phyloP scores from a whole-genome alignment of 495 filamentous ascomycete species.

The Glonium stellatum region DNA sequence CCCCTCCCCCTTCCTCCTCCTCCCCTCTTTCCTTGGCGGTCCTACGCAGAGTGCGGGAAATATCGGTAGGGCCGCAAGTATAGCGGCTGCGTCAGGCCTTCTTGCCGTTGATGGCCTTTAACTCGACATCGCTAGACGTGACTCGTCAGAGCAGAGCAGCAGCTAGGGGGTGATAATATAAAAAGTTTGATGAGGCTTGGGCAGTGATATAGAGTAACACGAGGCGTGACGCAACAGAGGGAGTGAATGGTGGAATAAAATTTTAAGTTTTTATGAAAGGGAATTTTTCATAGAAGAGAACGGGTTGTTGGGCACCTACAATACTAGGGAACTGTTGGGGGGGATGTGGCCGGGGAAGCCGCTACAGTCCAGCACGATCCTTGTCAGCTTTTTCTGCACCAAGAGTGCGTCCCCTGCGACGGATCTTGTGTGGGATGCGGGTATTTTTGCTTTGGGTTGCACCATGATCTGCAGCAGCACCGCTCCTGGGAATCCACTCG shows the following conservation, averaged over 20 bases:
- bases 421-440: not conserved
- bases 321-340: slow-evolving; percentile 24
- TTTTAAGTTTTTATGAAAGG: slow-evolving; percentile 2
- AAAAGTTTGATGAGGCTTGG: not conserved
- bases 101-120: slow-evolving; percentile 29
- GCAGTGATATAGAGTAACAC: slow-evolving; percentile 4
- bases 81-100: slow-evolving; percentile 1
- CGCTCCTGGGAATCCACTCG: not conserved
- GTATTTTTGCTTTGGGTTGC: not conserved
- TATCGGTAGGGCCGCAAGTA: slow-evolving; percentile 1
- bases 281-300: not conserved
- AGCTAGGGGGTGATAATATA: too few relatives aligned
- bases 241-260: not conserved
- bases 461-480: not conserved
- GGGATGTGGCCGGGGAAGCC: slow-evolving; percentile 30
- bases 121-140: slow-evolving; percentile 25
- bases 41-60: not conserved
- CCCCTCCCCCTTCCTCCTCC: too few relatives aligned
- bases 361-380: slow-evolving; percentile 2
- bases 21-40: not conserved
- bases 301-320: slow-evolving; percentile 27
- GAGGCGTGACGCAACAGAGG: not conserved
- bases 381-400: not conserved
- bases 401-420: not conserved
- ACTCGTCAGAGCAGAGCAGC: too few relatives aligned